phyloP scores from a whole-genome alignment of 2,329 filamentous ascomycete species.

The Fusarium nisikadoi region DNA sequence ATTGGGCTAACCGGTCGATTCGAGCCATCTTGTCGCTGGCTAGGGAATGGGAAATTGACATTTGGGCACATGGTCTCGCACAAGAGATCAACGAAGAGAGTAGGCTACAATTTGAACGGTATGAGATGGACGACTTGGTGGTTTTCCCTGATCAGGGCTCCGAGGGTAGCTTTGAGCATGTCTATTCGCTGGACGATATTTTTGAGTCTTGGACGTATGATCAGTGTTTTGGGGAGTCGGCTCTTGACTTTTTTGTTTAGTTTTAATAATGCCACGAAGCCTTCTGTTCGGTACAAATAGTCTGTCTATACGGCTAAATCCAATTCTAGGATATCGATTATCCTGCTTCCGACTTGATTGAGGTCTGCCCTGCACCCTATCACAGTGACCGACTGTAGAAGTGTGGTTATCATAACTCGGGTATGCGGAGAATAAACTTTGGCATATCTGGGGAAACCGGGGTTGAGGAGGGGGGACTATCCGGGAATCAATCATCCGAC shows the following conservation, averaged over 20 bases:
- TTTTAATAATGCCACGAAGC: neutral
- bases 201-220: conserved; percentile 35
- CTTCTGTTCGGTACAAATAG: accelerated
- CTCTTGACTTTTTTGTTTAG: conserved; percentile 20
- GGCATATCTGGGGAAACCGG: neutral
- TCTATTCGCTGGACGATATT: conserved; percentile 25
- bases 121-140: conserved; percentile 13
- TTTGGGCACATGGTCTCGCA: conserved; percentile 16
- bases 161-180: neutral
- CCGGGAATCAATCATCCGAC: neutral
- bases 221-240: conserved; percentile 15
- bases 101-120: conserved; percentile 22
- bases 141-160: neutral
- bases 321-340: neutral
- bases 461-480: neutral
- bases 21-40: conserved; percentile 28
- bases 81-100: conserved; percentile 24
- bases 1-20: conserved; percentile 31
- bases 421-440: neutral
- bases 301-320: neutral
- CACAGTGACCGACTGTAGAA: accelerated
- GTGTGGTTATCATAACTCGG: neutral
- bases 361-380: neutral
- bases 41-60: conserved; percentile 23
- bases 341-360: neutral